phyloP scores from a whole-genome alignment of 2,329 filamentous ascomycete species.

The Sporothrix variecibatus region DNA sequence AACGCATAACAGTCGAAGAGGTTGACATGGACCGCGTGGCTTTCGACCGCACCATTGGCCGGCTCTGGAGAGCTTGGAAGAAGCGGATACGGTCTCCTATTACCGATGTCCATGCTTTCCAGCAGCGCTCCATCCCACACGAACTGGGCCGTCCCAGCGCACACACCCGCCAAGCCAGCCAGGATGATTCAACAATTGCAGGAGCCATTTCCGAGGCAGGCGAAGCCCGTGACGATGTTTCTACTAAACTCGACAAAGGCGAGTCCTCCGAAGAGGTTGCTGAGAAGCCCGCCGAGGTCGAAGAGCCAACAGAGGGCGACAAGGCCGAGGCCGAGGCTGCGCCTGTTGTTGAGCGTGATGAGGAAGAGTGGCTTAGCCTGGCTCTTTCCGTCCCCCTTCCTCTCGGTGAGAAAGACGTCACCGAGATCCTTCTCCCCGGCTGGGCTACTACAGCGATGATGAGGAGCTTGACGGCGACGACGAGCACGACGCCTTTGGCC shows the following conservation, averaged over 20 bases:
- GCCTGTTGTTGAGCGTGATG: slow-evolving; percentile 21
- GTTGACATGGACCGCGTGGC: slow-evolving; percentile 91
- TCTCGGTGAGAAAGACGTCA: slow-evolving; percentile 65
- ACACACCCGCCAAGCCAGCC: slow-evolving; percentile 44
- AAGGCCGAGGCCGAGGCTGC: neutral
- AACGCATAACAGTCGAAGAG: slow-evolving; percentile 82
- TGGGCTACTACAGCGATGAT: slow-evolving; percentile 64
- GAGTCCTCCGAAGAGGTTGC: neutral
- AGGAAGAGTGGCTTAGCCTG: slow-evolving; percentile 45
- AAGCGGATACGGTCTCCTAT: slow-evolving; percentile 70
- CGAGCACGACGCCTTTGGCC: slow-evolving; percentile 18
- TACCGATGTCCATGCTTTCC: slow-evolving; percentile 48
- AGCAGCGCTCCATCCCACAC: slow-evolving; percentile 53
- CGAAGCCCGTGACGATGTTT: neutral
- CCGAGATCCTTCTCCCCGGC: slow-evolving; percentile 80
- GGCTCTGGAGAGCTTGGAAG: slow-evolving; percentile 94
- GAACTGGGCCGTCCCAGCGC: slow-evolving; percentile 44
- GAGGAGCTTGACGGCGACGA: slow-evolving; percentile 53
- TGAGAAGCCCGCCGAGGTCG: slow-evolving; percentile 18
- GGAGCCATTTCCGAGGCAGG: slow-evolving; percentile 40
- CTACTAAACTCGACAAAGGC: slow-evolving; percentile 24
- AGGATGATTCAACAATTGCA: slow-evolving; percentile 41
- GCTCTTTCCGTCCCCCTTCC: slow-evolving; percentile 70
- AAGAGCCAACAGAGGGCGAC: neutral
- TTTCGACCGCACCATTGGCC: slow-evolving; percentile 81